Evolutionary conservation across 805 yeast genomes (phyloP).

Genomic region (Yarrowia phangngaensis): DNA sequence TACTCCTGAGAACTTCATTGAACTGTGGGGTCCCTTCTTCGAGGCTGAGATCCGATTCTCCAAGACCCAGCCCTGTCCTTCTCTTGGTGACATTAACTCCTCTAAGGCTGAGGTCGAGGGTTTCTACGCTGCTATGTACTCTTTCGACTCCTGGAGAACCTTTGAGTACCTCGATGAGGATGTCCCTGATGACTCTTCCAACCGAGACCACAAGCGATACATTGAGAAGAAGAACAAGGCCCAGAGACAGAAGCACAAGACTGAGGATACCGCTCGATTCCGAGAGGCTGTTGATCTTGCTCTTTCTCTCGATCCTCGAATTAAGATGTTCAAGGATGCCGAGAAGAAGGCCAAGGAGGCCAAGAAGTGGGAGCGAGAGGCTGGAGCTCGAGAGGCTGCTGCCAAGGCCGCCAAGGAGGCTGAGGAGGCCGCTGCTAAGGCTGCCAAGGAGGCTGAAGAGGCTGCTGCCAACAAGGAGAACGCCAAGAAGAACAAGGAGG

Average conservation of each 20-base stretch:
- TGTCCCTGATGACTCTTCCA: conserved; percentile 97
- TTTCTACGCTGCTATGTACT: conserved; percentile 89
- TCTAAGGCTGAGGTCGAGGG: conserved; percentile 76
- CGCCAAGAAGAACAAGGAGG: conserved; percentile 93
- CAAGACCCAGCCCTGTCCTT: conserved; percentile 83
- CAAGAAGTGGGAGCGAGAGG: conserved; percentile 96
- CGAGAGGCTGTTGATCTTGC: conserved; percentile 86
- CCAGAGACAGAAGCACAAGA: conserved; percentile 94
- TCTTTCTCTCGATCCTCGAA: conserved; percentile 87
- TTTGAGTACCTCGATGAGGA: conserved; percentile 98
- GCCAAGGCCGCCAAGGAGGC: conserved; percentile 82
- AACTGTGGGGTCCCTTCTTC: conserved; percentile 90
- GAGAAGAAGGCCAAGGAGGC: conserved; percentile 93
- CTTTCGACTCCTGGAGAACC: conserved; percentile 96
- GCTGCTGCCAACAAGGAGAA: conserved; percentile 63
- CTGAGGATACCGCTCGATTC: conserved; percentile 90
- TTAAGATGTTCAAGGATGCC: conserved; percentile 84
- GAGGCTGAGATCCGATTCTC: conserved; percentile 89
- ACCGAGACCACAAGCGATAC: conserved; percentile 99
- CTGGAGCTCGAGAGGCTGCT: conserved; percentile 95
- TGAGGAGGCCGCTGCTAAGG: conserved; percentile 82
- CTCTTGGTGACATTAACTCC: conserved; percentile 63
- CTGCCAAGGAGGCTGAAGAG: conserved; percentile 67
- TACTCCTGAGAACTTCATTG: conserved; percentile 72
- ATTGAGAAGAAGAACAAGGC: conserved; percentile 96